Evolutionary conservation across 768 basidiomycete genomes (phyloP), one percentile per base, ranked within the genome.

Genomic region (Cytidiella melzeri): DNA sequence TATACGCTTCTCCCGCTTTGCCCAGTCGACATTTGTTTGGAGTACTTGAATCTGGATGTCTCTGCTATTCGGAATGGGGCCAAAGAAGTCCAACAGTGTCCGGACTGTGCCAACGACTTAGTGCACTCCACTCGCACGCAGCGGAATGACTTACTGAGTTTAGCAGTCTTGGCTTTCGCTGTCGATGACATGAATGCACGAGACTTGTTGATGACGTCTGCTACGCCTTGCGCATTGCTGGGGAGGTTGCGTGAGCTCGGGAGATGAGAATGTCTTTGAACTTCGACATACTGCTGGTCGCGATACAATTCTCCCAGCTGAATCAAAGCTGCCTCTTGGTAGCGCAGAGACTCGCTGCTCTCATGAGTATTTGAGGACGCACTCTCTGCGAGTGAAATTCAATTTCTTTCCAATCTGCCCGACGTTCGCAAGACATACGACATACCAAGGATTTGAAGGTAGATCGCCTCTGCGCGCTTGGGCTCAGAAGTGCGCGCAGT

Each of bases 121-220:
- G 13, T 20, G 11, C 3, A 49, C 4, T 34, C 24, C 41, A 1
- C n/a, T 5, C 26, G n/a, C 38, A 27, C 18, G 24, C 21, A 56
- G 50, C 18, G 40, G 28, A 43, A n/a, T 28, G 18, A 67, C 84
- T 57, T 54, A 92, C 92, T 95, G 55, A 97, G 81, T 70, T 95
- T 95, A 2, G 93, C 93, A 0, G 95, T 96, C 68, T 97, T 96
- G 1, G 93, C 94, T 68, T 97, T 97, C 13, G 94, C 94, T 0
- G 92, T 89, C n/a, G 87, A 86, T 0, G 89, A 84, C 79, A 95
- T 89, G 73, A 94, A 92, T 10, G 66, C 61, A 0, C 92, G 73
- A 0, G 90, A 92, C 23, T 85, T 74, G 0, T 82, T 87, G 48
- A 96, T 89, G 30, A 95, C 83, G 47, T 92, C 80, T 9, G 92